phyloP scores from a whole-genome alignment of 306 rosid species.

The Comarum palustre region DNA sequence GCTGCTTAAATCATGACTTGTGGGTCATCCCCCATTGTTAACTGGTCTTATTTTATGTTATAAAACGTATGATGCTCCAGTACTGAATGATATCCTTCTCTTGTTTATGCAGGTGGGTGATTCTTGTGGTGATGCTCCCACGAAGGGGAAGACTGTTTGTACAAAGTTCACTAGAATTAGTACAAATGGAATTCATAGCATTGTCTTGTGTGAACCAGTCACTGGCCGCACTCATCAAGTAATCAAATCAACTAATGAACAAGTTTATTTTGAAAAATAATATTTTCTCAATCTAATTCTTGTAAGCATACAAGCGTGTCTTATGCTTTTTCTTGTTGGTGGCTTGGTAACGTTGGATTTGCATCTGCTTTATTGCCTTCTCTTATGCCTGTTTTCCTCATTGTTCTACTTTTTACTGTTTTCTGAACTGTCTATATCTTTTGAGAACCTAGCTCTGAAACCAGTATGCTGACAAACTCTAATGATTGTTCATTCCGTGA shows the following conservation, averaged over 20 bases:
- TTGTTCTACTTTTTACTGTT: background rate
- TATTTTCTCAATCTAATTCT: background rate
- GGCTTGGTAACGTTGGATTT: background rate
- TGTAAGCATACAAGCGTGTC: background rate
- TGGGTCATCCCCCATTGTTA: background rate
- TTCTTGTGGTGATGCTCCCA: conserved; percentile 26
- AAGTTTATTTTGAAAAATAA: background rate
- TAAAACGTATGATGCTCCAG: background rate
- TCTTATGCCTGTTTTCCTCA: background rate
- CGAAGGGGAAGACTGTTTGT: conserved; percentile 66
- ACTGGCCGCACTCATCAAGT: conserved; percentile 93
- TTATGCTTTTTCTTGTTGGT: background rate
- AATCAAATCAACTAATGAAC: conserved; percentile 14
- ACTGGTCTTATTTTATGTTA: background rate
- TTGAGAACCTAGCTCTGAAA: conserved; percentile 5
- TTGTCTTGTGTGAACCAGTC: conserved; percentile 76
- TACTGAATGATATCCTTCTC: conserved; percentile 25
- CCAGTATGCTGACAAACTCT: background rate
- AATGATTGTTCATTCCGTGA: conserved; percentile 10
- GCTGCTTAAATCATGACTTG: background rate
- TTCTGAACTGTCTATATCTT: background rate
- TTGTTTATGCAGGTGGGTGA: conserved; percentile 46
- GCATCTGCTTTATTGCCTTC: background rate
- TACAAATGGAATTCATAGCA: conserved; percentile 60
- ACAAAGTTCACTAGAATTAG: conserved; percentile 71